Evolutionary conservation across 495 filamentous ascomycete genomes (phyloP), one percentile per base, ranked within the genome.

Genomic region (Penicillium diatomitis): DNA sequence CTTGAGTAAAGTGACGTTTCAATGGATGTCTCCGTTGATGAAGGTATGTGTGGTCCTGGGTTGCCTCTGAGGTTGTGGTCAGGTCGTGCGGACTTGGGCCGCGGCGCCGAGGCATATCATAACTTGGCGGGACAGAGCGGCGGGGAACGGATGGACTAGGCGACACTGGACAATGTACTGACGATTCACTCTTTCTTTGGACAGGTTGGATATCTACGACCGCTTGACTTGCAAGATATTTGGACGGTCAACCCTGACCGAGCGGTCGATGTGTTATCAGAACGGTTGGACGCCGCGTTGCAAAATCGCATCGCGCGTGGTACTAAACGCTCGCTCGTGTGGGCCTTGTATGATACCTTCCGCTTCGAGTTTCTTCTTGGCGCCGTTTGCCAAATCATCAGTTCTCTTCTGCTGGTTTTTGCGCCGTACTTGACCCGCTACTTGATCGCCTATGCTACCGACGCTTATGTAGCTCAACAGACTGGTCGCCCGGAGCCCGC

Each of bases 301-400:
- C 67, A 84, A 49, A 76, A 71, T 45, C 78, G 89, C 5, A 72
- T 79, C 5, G 73, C 72, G 34, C 71, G 78, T 28, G 86, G 87
- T 28, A 79, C 81, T 35, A 85, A 87, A 55, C 77, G 85, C 49
- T 86, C 90, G 0, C 70, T 98, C 8, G 55, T 87, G 8, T 85
- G 80, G 71, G 87, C 91, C 5, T 57, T 98, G 42, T 86, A 92
- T 65, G 90, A 96, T 52, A 88, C 87, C 2, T 94, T 92, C 73
- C 81, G 84, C 54, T 68, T 72, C 49, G 90, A 96, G 59, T 95
- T 98, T 59, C 81, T 86, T 71, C 54, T 94, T 9, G 89, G 89
- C 31, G 91, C 86, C 4, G 47, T 82, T 33, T 94, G 86, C 58
- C 79, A 88, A 53, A 63, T 96, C n/a, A 65, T 73, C 32, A 79